Evolutionary conservation across 208 protist species (phyloP).

Genomic region (Phytomonas sp.): DNA sequence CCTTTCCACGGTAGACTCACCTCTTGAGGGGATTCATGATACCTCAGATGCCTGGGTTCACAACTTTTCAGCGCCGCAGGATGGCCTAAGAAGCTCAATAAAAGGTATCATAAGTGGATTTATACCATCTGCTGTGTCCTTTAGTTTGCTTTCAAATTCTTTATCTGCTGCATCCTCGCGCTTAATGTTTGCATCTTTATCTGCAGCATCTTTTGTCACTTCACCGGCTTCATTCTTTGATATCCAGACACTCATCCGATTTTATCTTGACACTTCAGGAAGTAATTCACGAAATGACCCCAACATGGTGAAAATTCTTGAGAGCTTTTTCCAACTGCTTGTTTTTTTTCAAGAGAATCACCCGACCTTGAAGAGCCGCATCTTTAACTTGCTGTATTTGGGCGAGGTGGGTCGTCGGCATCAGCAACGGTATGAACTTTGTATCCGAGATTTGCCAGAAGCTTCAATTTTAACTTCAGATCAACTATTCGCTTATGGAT

Average conservation of each 20-base stretch:
- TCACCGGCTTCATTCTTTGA: not conserved
- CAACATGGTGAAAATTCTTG: constrained; percentile 27
- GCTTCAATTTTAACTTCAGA: not conserved
- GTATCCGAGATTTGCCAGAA: not conserved
- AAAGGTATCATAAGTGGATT: not conserved
- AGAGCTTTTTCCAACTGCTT: constrained; percentile 25
- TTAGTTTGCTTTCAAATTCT: not conserved
- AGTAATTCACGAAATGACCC: constrained; percentile 13
- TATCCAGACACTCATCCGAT: not conserved
- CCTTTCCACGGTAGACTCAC: not conserved
- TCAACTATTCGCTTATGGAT: not conserved
- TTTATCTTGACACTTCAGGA: not conserved
- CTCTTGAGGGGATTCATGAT: not conserved
- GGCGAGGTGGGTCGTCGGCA: not conserved
- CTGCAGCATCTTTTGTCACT: not conserved
- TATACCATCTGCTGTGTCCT: not conserved
- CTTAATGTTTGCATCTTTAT: not conserved
- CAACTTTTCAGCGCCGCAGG: not conserved
- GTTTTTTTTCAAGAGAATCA: constrained; percentile 25
- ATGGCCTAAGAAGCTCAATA: not conserved
- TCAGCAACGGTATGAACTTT: not conserved
- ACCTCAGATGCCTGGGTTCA: not conserved
- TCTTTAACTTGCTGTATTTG: not conserved
- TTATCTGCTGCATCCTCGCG: not conserved
- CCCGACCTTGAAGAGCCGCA: constrained; percentile 16